Evolutionary conservation across 176 grass and related monocot species (phyloP), one percentile per base, ranked within the genome.

Genomic region (Zoysia pacifica): DNA sequence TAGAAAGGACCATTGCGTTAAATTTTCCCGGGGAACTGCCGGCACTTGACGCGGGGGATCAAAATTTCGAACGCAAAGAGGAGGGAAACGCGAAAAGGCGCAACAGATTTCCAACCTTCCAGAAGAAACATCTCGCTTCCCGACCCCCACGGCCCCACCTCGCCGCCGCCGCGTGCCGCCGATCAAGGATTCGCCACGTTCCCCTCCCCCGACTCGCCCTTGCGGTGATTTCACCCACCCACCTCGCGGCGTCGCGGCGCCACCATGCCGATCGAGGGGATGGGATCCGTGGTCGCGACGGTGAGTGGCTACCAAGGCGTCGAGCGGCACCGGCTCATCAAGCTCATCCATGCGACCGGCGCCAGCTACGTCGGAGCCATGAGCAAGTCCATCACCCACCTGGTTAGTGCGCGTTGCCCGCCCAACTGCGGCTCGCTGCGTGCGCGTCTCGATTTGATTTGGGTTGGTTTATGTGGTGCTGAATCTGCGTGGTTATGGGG

Each of bases 261-360:
- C 66, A 87, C 82, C 81, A 40, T 81, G 81, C 20, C 86, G 81
- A 82, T 82, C 50, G 68, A 71, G 53, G 95, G 90, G 75, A 98
- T 98, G 95, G 75, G 47, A 11, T 73, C 46, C 15, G 95, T 98
- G 60, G 51, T 98, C 52, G 92, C 90, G n/a, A 92, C 95, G 16
- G 95, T 98, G 18, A 98, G 95, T 40, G 92, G 95, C 3, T 98
- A 98, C 86, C 89, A 94, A 65, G 95, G 92, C 43, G 70, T 72
- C 2, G 85, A 86, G 72, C 79, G 95, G 78, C 93, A 94, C 80
- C 90, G 82, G 78, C 90, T 98, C 41, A 84, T 98, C 61, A 98
- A 94, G 87, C 95, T 98, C 83, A 98, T 98, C 65, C 59, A 90
- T 42, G 85, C 83, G 67, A 73, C 86, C 47, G 92, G 95, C 13